Evolutionary conservation across 768 basidiomycete species (phyloP).

Genomic region (Kwoniella dendrophila): DNA sequence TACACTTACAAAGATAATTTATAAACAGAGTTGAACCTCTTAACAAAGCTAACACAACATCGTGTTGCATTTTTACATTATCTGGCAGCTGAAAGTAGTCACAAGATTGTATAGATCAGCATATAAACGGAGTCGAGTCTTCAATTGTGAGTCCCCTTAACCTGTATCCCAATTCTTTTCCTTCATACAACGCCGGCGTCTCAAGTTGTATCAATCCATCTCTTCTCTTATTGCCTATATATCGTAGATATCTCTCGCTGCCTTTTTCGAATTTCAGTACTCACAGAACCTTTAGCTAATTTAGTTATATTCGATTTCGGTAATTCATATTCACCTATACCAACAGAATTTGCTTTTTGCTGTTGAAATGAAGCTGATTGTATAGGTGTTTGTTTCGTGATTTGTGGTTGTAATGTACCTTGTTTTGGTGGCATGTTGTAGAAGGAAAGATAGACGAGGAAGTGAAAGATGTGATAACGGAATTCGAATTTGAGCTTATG

Average conservation of each 20-base stretch:
- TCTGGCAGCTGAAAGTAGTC: constrained; percentile 69
- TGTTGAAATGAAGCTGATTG: constrained; percentile 35
- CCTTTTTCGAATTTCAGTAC: constrained; percentile 38
- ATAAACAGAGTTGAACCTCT: constrained; percentile 95
- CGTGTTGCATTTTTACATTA: constrained; percentile 83
- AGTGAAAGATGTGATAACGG: not conserved
- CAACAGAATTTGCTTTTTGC: constrained; percentile 63
- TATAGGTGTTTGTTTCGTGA: constrained; percentile 30
- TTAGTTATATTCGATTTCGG: constrained; percentile 79
- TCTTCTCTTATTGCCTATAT: not conserved
- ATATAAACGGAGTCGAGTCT: not conserved
- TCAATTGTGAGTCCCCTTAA: not conserved
- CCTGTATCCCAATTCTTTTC: no score
- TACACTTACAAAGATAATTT: constrained; percentile 79
- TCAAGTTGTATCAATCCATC: not conserved
- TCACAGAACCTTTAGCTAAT: constrained; percentile 80
- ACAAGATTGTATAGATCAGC: not conserved
- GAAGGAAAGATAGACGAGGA: not conserved
- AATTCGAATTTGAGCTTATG: no score
- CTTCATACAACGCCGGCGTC: no score
- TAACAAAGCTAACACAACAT: constrained; percentile 77
- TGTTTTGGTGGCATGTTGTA: constrained; percentile 1
- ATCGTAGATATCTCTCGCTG: not conserved
- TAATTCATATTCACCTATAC: constrained; percentile 85
- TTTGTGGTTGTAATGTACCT: not conserved